Conservation (phyloP, 371 early-diverging fungal genomes). For the Rhizopus stolonifer region DNA sequence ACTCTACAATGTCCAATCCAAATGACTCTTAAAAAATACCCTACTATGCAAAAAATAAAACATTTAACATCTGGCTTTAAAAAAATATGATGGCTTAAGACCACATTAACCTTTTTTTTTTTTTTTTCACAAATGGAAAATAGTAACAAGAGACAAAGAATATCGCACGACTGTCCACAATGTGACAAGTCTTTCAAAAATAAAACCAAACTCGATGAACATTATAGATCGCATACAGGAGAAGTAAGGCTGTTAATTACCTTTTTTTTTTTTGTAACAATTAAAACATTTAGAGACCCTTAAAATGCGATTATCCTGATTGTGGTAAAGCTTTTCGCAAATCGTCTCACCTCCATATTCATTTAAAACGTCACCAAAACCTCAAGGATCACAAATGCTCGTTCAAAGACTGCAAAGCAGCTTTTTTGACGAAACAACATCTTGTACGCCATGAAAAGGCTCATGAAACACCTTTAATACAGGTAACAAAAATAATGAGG, state of each 20-base stretch:
- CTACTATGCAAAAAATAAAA: not conserved
- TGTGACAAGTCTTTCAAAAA: constrained; percentile 60
- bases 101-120: not conserved
- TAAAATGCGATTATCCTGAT: constrained; percentile 48
- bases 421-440: constrained; percentile 43
- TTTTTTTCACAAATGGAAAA: not conserved
- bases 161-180: constrained; percentile 9
- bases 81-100: no score
- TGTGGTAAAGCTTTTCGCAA: constrained; percentile 61
- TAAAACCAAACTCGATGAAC: constrained; percentile 52
- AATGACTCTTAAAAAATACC: not conserved
- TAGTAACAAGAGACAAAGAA: constrained; percentile 9
- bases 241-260: constrained; percentile 40
- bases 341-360: constrained; percentile 56
- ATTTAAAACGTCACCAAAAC: constrained; percentile 54
- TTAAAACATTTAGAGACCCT: constrained; percentile 48
- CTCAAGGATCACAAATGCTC: constrained; percentile 41
- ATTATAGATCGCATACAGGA: constrained; percentile 61
- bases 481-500: constrained; percentile 28
- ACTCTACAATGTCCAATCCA: constrained; percentile 4
- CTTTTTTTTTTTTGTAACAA: not conserved
- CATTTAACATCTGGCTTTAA: no score
- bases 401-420: constrained; percentile 31
- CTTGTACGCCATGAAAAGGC: constrained; percentile 47
- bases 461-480: constrained; percentile 40